phyloP scores from a whole-genome alignment of 208 protist genomes.

The Naegleria fowleri region DNA sequence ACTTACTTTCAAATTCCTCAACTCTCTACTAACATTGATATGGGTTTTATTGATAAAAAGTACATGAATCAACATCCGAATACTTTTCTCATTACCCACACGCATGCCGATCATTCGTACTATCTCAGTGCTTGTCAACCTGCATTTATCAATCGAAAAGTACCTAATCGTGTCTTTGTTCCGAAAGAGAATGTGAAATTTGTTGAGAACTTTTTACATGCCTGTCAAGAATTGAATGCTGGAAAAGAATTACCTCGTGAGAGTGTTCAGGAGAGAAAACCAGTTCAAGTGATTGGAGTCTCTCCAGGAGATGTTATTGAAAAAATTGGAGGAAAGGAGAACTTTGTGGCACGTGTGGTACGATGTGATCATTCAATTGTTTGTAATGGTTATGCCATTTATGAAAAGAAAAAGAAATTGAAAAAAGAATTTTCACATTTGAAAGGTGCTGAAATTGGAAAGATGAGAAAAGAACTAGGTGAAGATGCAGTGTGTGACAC shows the following conservation, averaged over 20 bases:
- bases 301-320: background rate
- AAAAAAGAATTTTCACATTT: background rate
- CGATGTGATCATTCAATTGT: background rate
- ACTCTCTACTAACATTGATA: background rate
- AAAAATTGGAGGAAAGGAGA: background rate
- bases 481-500: background rate
- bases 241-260: background rate
- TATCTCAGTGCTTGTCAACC: background rate
- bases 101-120: background rate
- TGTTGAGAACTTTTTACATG: background rate
- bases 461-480: background rate
- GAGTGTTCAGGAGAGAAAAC: background rate
- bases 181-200: background rate
- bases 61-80: background rate
- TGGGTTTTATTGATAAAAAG: slow-evolving; percentile 3
- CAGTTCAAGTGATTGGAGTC: background rate
- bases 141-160: background rate
- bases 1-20: background rate
- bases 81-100: background rate
- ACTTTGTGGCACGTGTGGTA: background rate
- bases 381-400: slow-evolving; percentile 6
- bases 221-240: slow-evolving; percentile 1
- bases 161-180: background rate
- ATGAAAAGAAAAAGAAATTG: slow-evolving; percentile 15
- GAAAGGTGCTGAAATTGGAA: background rate